Evolutionary conservation across 148 eudicot species (phyloP).

Genomic region (Heliamphora exappendiculata): DNA sequence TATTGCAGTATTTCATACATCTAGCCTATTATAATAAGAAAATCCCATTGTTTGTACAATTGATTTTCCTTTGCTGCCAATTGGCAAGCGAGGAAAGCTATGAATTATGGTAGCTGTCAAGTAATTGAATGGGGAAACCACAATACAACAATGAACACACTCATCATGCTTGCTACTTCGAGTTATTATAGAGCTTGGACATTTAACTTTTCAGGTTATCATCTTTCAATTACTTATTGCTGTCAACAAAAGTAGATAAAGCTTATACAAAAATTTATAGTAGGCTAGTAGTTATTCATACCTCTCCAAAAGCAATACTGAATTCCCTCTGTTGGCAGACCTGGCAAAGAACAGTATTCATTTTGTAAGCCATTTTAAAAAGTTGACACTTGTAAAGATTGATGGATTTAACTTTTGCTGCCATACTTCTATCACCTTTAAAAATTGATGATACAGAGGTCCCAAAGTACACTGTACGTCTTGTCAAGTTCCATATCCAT

Average conservation of each 20-base stretch:
- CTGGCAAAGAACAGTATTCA: conserved; percentile 23
- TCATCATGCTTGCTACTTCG: neutral
- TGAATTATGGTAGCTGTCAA: neutral
- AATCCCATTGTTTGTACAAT: neutral
- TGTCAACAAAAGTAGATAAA: neutral
- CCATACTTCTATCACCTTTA: conserved; percentile 32
- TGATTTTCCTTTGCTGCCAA: neutral
- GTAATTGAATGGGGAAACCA: neutral
- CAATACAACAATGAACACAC: neutral
- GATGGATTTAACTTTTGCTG: neutral
- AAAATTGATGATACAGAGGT: conserved; percentile 57
- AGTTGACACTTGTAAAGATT: neutral
- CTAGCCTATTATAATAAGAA: neutral
- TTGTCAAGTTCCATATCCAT: conserved; percentile 49
- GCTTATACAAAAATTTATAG: neutral
- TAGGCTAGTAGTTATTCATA: conserved; percentile 22
- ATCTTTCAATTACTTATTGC: neutral
- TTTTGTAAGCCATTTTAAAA: neutral
- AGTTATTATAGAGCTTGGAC: neutral
- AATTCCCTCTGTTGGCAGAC: conserved; percentile 45
- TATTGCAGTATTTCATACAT: neutral
- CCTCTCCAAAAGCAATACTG: conserved; percentile 69
- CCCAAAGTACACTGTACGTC: conserved; percentile 62
- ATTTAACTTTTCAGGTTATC: neutral
- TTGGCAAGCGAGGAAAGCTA: neutral